Conservation (phyloP, 1,284 basidiomycete genomes). For the Mycena citricolor region DNA sequence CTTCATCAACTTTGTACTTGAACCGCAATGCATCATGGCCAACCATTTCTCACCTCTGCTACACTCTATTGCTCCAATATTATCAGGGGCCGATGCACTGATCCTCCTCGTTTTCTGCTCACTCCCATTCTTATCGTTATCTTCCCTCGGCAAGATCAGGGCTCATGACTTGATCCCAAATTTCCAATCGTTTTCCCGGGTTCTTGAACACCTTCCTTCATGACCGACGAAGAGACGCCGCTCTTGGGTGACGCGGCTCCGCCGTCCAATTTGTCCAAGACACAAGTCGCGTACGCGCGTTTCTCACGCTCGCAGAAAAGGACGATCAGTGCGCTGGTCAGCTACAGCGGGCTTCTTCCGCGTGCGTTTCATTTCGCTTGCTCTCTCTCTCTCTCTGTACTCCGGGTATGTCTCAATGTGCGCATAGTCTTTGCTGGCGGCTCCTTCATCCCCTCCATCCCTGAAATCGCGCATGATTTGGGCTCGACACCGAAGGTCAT, state of each 20-base stretch:
- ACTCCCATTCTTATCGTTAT: too few relatives aligned
- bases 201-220: too few relatives aligned
- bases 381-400: neutral
- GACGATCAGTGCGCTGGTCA: slow-evolving; percentile 13
- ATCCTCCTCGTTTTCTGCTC: too few relatives aligned
- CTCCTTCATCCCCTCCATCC: slow-evolving; percentile 45
- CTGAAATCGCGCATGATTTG: slow-evolving; percentile 38
- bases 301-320: slow-evolving; percentile 12
- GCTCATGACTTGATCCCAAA: too few relatives aligned
- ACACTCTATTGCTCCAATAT: too few relatives aligned
- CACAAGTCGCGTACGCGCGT: slow-evolving; percentile 16
- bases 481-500: slow-evolving; percentile 34
- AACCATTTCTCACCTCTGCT: too few relatives aligned
- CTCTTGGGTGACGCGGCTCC: neutral
- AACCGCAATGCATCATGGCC: too few relatives aligned
- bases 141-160: too few relatives aligned
- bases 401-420: neutral
- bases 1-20: too few relatives aligned
- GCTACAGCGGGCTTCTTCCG: slow-evolving; percentile 13
- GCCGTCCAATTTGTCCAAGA: too few relatives aligned
- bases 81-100: too few relatives aligned
- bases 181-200: too few relatives aligned
- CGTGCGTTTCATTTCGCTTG: slow-evolving; percentile 4
- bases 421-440: slow-evolving; percentile 39
- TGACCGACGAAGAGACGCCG: slow-evolving; percentile 3